Evolutionary conservation across 177 flowering plant genomes (phyloP).

Genomic region (Vitis hybrid): DNA sequence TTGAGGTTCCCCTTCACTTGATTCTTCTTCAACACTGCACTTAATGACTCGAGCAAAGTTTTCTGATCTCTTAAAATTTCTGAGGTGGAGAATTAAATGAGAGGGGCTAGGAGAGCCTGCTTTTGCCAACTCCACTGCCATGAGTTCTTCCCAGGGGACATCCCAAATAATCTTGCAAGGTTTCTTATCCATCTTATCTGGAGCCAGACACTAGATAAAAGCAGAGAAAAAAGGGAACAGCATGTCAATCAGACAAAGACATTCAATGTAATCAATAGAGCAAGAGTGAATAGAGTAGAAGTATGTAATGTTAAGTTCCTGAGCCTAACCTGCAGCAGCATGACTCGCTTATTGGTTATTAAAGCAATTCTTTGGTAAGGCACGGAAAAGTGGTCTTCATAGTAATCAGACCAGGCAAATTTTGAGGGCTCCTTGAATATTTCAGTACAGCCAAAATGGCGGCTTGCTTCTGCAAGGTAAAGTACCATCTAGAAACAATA

Average conservation of each 20-base stretch:
- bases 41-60: slow-evolving; percentile 76
- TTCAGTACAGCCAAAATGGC: slow-evolving; percentile 89
- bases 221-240: slow-evolving; percentile 3
- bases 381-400: slow-evolving; percentile 77
- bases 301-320: slow-evolving; percentile 1
- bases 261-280: neutral
- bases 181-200: slow-evolving; percentile 79
- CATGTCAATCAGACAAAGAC: neutral
- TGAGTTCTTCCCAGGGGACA: slow-evolving; percentile 90
- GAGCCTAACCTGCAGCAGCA: slow-evolving; percentile 84
- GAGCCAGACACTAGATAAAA: slow-evolving; percentile 52
- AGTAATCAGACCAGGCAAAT: slow-evolving; percentile 88
- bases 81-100: slow-evolving; percentile 87
- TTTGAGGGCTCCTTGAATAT: slow-evolving; percentile 98
- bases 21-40: slow-evolving; percentile 60
- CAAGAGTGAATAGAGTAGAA: neutral
- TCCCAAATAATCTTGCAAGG: slow-evolving; percentile 98
- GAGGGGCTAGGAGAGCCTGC: slow-evolving; percentile 71
- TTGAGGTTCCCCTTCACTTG: slow-evolving; percentile 60
- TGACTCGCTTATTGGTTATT: slow-evolving; percentile 78
- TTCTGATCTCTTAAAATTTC: slow-evolving; percentile 72
- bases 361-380: slow-evolving; percentile 73
- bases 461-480: slow-evolving; percentile 86
- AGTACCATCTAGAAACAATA: slow-evolving; percentile 69
- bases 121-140: slow-evolving; percentile 90